Base-by-base conservation (phyloP, 2,329 filamentous ascomycete genomes). In the Fusarium avenaceum region DNA sequence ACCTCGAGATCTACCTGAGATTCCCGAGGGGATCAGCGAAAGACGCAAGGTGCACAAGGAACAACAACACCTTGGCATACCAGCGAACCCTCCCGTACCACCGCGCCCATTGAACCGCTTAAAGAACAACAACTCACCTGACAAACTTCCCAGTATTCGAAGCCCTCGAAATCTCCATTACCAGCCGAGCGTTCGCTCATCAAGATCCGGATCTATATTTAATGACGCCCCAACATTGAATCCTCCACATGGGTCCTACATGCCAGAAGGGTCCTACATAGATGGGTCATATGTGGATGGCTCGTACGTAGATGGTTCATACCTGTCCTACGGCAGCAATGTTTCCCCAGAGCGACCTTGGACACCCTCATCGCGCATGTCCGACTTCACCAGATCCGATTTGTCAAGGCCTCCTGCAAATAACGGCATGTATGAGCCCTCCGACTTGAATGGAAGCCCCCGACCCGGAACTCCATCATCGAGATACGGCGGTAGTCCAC, bases 391-490 rank as follows among this genome's bases (percentile, higher is more conserved):
- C 20, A 71, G 69, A 39, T 73, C 71, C 4, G 71, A 73, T n/a
- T 49, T 74, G 11, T 79, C 86, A 28, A 86, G 92, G 51, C 91
- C 92, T 10, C 90, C 93, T 4, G 87, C 92, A 2, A 87, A 89
- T 1, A 89, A 84, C 69, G 82, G 90, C 24, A 85, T 89, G 6
- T 98, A 96, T 78, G 96, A 98, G 78, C 93, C 94, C 0, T 86
- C 90, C 22, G 94, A 97, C 72, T 80, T 98, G 61, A 95, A 98
- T 74, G 96, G 96, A 48, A 94, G 89, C 65, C 94, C 96, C 8
- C 84, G 96, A 60, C 95, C 96, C 2, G 95, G 95, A 7, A 97
- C 95, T 1, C 94, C 95, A 2, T 94, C 94, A 1, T 95, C 93
- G 3, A 87, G 89, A 76, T 97, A 98, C 77, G 92, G 94, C 20